Conservation (phyloP, 108 stramenopile species). For the Schizochytrium sp. region DNA sequence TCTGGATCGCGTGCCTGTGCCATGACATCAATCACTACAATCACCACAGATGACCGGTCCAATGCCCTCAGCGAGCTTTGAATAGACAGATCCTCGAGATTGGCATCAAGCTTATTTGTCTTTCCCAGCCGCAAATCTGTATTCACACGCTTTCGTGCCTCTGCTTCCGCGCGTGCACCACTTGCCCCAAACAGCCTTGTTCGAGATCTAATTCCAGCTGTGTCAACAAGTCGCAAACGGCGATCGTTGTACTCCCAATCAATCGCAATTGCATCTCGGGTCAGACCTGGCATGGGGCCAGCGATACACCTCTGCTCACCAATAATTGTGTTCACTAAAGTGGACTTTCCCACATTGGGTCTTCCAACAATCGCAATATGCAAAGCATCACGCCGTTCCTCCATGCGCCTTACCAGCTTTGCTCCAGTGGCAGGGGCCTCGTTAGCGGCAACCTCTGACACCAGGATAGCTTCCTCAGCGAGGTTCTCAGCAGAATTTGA, state of each 20-base stretch:
- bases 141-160: background rate
- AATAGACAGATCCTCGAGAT: background rate
- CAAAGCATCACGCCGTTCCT: slow-evolving; percentile 72
- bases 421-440: background rate
- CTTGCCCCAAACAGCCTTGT: slow-evolving; percentile 1
- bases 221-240: slow-evolving; percentile 94
- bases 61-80: background rate
- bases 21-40: slow-evolving; percentile 95
- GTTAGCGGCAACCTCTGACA: background rate
- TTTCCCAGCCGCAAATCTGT: slow-evolving; percentile 3
- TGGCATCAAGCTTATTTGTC: background rate
- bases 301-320: slow-evolving; percentile 89
- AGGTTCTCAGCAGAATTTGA: background rate
- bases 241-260: slow-evolving; percentile 86
- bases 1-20: slow-evolving; percentile 64
- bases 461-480: background rate
- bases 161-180: background rate
- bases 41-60: slow-evolving; percentile 67
- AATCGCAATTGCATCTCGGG: slow-evolving; percentile 96
- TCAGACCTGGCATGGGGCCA: slow-evolving; percentile 89
- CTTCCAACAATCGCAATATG: slow-evolving; percentile 95
- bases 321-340: slow-evolving; percentile 90
- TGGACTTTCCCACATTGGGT: slow-evolving; percentile 96
- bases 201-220: slow-evolving; percentile 93
- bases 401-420: slow-evolving; percentile 19